Base-by-base conservation (phyloP, 352 stramenopile species). In the Pythium rishiriense region DNA sequence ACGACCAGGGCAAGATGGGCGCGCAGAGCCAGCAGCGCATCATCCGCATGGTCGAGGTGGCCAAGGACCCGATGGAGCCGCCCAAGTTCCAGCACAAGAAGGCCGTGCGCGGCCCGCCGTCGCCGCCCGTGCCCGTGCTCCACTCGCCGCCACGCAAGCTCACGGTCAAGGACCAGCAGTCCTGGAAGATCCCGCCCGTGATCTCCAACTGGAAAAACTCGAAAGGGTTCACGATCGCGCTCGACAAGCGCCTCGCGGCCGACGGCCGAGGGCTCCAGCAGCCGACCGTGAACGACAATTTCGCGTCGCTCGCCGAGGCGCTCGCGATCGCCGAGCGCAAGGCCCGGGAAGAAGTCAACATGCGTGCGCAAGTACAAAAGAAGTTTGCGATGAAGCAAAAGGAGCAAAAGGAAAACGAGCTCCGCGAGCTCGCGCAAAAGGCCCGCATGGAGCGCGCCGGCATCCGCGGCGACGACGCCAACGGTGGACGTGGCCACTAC, bases 181-280 rank as follows among this genome's bases (percentile, higher is more conserved):
- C 91, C 64, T 99, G 97, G 97, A 99, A 99, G 83, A 98, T 99
- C 64, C 98, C 98, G 21, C 97, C 97, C 14, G 98, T 96, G 70
- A 98, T 99, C 64, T 99, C 96, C 31, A 99, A 99, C 75, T 99
- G 97, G 97, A 99, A 99, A 73, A 99, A 99, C 83, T 92, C 93
- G 0, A 95, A 97, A 49, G 98, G 97, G 0, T 99, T 99, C 73
- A 99, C 97, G 8, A 99, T 99, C 74, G 97, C 97, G 25, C 77
- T 99, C 39, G 97, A 99, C 78, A 99, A 99, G 83, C 93, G 98
- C 29, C 87, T 99, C 19, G 97, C 97, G 0, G 97, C 97, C 17
- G 97, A 99, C 78, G 98, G 98, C 33, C 89, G 97, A 28, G 96
- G 96, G 4, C 81, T 99, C 54, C 87, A 98, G 64, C 95, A 99